Evolutionary conservation across 2,329 filamentous ascomycete genomes (phyloP).

Genomic region (Diplodia seriata): DNA sequence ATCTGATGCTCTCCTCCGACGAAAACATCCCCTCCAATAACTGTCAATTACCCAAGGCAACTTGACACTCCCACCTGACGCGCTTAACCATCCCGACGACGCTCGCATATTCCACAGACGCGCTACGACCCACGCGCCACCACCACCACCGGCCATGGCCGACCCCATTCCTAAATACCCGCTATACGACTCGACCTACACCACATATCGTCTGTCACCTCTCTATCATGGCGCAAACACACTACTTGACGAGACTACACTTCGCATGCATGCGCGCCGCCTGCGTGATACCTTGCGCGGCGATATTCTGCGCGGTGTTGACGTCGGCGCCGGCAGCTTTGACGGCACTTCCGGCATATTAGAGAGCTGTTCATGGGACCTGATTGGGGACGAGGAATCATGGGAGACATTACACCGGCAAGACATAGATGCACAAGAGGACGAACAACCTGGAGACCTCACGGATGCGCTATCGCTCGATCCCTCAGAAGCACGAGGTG

Average conservation of each 20-base stretch:
- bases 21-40: neutral
- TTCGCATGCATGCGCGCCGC: constrained; percentile 56
- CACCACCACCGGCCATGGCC: constrained; percentile 38
- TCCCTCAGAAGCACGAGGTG: constrained; percentile 49
- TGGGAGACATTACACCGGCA: constrained; percentile 48
- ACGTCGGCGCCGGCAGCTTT: constrained; percentile 49
- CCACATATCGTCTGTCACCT: constrained; percentile 61
- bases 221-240: constrained; percentile 55
- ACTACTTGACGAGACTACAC: constrained; percentile 46
- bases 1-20: neutral
- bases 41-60: neutral
- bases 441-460: constrained; percentile 41
- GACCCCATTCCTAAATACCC: constrained; percentile 49
- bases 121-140: constrained; percentile 18
- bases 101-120: neutral
- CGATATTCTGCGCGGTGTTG: constrained; percentile 55
- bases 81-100: neutral
- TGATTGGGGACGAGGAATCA: constrained; percentile 51
- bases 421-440: constrained; percentile 40
- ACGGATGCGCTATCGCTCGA: constrained; percentile 33
- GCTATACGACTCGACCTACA: constrained; percentile 62
- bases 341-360: constrained; percentile 56
- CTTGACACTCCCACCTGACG: neutral
- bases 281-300: constrained; percentile 59
- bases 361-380: constrained; percentile 55